Conservation (phyloP, 805 yeast genomes). For the Barnettozyma populi region DNA sequence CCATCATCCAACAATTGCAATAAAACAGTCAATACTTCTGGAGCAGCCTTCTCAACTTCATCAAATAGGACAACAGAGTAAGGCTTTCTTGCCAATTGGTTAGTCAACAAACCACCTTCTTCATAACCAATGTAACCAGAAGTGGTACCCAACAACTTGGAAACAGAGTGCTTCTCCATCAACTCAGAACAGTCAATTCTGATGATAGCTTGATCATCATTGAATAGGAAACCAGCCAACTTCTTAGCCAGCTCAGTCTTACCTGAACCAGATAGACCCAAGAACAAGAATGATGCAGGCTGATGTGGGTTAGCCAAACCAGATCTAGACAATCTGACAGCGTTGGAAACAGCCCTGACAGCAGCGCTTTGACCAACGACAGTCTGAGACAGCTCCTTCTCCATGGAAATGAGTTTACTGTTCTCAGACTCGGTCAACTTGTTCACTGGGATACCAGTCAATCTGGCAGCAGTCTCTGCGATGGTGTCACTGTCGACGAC, state of each 20-base stretch:
- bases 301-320: slow-evolving; percentile 95
- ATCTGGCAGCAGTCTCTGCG: slow-evolving; percentile 94
- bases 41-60: slow-evolving; percentile 98
- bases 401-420: slow-evolving; percentile 91
- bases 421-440: slow-evolving; percentile 95
- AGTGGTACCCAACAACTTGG: slow-evolving; percentile 93
- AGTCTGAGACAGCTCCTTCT: slow-evolving; percentile 66
- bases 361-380: slow-evolving; percentile 97
- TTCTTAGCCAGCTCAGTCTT: slow-evolving; percentile 97
- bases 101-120: slow-evolving; percentile 95
- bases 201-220: slow-evolving; percentile 95
- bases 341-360: slow-evolving; percentile 92
- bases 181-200: slow-evolving; percentile 97
- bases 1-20: slow-evolving; percentile 96
- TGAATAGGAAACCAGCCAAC: slow-evolving; percentile 90
- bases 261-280: slow-evolving; percentile 97
- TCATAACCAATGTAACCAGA: slow-evolving; percentile 97
- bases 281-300: slow-evolving; percentile 91
- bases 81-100: slow-evolving; percentile 85
- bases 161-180: slow-evolving; percentile 91
- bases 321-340: slow-evolving; percentile 87
- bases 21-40: slow-evolving; percentile 89
- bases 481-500: slow-evolving; percentile 90
- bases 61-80: slow-evolving; percentile 95
- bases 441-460: slow-evolving; percentile 95